phyloP scores from a whole-genome alignment of 352 stramenopile genomes.

The Halophytophthora batemanensis region DNA sequence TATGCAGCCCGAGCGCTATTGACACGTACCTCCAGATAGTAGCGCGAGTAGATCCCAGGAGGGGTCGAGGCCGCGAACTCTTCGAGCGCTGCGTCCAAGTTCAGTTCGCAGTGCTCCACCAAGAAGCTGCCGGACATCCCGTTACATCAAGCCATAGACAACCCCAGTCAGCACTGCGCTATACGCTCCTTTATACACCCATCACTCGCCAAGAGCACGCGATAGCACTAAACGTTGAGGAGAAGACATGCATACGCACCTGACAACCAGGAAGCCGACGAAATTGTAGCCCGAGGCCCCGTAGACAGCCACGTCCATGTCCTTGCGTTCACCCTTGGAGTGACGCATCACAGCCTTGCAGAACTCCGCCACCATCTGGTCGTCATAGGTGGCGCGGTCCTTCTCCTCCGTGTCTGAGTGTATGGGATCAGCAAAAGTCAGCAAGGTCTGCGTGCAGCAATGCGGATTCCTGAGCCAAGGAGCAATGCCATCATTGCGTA shows the following conservation, averaged over 20 bases:
- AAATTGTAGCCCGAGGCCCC: conserved; percentile 63
- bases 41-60: conserved; percentile 62
- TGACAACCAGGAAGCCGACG: conserved; percentile 72
- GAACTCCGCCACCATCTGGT: conserved; percentile 58
- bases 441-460: not conserved
- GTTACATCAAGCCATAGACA: conserved; percentile 3
- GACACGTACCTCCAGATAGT: conserved; percentile 60
- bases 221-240: too few species aligned
- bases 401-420: conserved; percentile 26
- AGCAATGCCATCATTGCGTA: conserved; percentile 8
- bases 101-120: conserved; percentile 62
- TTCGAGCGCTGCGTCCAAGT: conserved; percentile 59
- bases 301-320: conserved; percentile 80
- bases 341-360: conserved; percentile 56
- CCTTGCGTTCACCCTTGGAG: conserved; percentile 53
- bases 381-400: conserved; percentile 37
- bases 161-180: not conserved
- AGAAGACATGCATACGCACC: too few species aligned
- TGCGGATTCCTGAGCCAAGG: conserved; percentile 1
- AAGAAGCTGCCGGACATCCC: conserved; percentile 52
- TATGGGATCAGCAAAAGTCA: not conserved
- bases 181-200: not conserved
- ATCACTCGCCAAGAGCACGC: not conserved
- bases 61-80: conserved; percentile 51
- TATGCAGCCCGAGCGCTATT: not conserved